Percentiles rank a stretch among this genome's conserved stretches.
These are phyloP conservation scores for Mucor saturninus DNA, from an alignment of 371 early-diverging fungal species.

Conservation along the genomic window DNA sequence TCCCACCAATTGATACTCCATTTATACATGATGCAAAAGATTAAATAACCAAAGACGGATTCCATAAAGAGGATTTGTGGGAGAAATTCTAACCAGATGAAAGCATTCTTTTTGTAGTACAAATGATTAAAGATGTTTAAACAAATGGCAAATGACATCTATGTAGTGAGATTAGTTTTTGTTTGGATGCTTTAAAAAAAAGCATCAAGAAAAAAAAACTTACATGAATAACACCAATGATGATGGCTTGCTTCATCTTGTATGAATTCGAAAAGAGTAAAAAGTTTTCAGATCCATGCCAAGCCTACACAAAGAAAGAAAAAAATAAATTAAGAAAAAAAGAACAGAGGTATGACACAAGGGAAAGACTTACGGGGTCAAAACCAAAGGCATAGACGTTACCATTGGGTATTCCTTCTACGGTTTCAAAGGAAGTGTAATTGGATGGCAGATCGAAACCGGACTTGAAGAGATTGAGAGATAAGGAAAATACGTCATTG, in stretches of 20 bases:
- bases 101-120: constrained; percentile 81
- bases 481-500: constrained; percentile 95
- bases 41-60: constrained; percentile 70
- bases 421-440: constrained; percentile 43
- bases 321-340: background rate
- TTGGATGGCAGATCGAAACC: constrained; percentile 73
- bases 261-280: constrained; percentile 97
- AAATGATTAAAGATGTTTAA: constrained; percentile 90
- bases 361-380: constrained; percentile 65
- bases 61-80: constrained; percentile 97
- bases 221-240: constrained; percentile 96
- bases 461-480: constrained; percentile 78
- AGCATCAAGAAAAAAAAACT: constrained; percentile 6
- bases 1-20: constrained; percentile 92
- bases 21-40: constrained; percentile 23
- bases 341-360: background rate
- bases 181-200: no score
- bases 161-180: background rate
- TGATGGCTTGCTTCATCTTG: constrained; percentile 99
- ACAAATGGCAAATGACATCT: constrained; percentile 95
- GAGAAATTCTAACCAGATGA: constrained; percentile 86
- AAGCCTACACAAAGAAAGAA: constrained; percentile 69
- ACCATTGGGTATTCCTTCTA: constrained; percentile 45
- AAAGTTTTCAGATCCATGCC: constrained; percentile 94
- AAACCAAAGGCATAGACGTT: constrained; percentile 74